Base-by-base conservation (phyloP, 768 basidiomycete species). In the Panaeolus cyanescens region DNA sequence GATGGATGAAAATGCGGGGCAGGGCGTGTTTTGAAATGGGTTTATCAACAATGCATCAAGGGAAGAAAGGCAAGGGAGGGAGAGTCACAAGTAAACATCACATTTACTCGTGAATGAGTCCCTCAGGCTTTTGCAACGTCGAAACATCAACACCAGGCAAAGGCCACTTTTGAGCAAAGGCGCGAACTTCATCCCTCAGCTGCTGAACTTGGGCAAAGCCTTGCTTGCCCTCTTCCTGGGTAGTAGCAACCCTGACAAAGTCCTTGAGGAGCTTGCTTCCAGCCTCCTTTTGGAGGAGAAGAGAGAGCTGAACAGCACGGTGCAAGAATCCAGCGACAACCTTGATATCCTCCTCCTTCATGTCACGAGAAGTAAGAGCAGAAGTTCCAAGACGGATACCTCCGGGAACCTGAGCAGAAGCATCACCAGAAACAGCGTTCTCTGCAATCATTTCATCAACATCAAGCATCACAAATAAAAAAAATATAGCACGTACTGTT, bases 341-440 rank as follows among this genome's bases (percentile, higher is more conserved):
- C 73, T 91, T 89, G 76, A 97, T 87, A 74, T 98, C 95, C 20
- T 79, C 83, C 75, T 96, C 93, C 57, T 76, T 77, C 95, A 99
- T 95, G 77, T 96, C 83, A 67, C 96, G 93, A 55, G 95, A 97
- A 4, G 97, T 99, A 34, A 99, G 76, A 10, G 96, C 95, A 22
- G 95, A 88, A 32, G 94, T 94, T 62, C 97, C 97, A 66, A 99
- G 86, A 65, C 97, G 94, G 72, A 99, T 96, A 66, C 97, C 97
- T 67, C 96, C 97, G 50, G 96, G 96, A 1, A 91, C 92, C 74
- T 95, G 93, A 0, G 96, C 97, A 55, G 94, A 96, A 39, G 90
- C 90, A 75, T 98, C 96, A 67, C 96, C 96, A 31, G 95, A 95
- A 54, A 99, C 96, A 53, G 96, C 94, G 76, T 99, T 99, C 80